phyloP scores from a whole-genome alignment of 169 alveolate species.

The Plasmodium chabaudi region DNA sequence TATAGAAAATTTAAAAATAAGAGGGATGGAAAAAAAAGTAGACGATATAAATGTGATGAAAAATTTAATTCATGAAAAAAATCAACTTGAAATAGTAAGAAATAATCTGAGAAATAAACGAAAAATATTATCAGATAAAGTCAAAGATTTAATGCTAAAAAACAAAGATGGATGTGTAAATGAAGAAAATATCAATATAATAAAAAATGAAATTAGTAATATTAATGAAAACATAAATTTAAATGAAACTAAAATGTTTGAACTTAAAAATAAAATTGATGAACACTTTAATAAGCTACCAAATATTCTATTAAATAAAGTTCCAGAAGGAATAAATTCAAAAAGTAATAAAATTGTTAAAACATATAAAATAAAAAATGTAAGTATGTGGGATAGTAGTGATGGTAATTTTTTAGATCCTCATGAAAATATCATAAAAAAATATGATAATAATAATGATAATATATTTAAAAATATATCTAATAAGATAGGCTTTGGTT shows the following conservation, averaged over 20 bases:
- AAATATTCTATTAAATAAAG: conserved; percentile 40
- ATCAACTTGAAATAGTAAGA: conserved; percentile 31
- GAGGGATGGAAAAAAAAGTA: conserved; percentile 52
- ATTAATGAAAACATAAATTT: conserved; percentile 30
- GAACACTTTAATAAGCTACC: conserved; percentile 44
- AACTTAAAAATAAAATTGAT: conserved; percentile 39
- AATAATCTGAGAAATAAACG: conserved; percentile 65
- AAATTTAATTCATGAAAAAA: conserved; percentile 44
- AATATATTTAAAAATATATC: conserved; percentile 57
- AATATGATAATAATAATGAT: conserved; percentile 54
- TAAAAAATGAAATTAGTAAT: conserved; percentile 45
- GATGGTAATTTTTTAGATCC: conserved; percentile 12
- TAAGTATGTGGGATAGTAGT: not conserved
- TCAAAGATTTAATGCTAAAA: conserved; percentile 26
- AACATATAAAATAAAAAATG: conserved; percentile 37
- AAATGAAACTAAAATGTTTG: conserved; percentile 27
- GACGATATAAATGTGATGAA: conserved; percentile 17
- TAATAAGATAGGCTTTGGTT: conserved; percentile 75
- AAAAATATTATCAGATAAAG: conserved; percentile 62
- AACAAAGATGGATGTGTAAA: not conserved
- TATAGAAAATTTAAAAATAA: conserved; percentile 61
- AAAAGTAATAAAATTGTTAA: conserved; percentile 48
- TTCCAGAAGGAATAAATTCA: conserved; percentile 40
- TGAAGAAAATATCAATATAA: conserved; percentile 6
- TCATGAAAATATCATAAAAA: conserved; percentile 72